A percentile compares a stretch with the other conserved stretches of the same genome.
These are phyloP conservation scores for Astrothelium subdiscretum DNA, from an alignment of 495 filamentous ascomycete species.

Conservation along the genomic window DNA sequence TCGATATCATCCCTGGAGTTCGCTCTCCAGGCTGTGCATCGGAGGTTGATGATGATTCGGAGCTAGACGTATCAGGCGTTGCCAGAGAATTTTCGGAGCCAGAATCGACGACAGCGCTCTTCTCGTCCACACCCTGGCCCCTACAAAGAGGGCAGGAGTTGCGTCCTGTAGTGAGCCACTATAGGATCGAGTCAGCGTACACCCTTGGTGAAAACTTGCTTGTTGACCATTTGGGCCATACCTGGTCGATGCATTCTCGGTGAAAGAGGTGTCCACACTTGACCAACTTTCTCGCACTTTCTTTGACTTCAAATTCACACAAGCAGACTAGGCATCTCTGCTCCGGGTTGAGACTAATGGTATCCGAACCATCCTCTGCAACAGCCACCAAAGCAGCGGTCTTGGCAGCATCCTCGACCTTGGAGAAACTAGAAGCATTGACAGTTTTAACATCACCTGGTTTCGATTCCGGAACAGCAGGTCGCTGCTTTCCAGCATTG, in stretches of 20 bases:
- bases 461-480: background rate
- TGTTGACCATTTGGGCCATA: constrained; percentile 25
- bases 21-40: background rate
- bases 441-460: background rate
- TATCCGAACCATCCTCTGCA: constrained; percentile 35
- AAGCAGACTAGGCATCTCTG: constrained; percentile 64
- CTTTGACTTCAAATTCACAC: constrained; percentile 55
- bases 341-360: constrained; percentile 40
- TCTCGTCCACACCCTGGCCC: constrained; percentile 58
- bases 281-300: constrained; percentile 49
- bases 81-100: background rate
- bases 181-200: constrained; percentile 6
- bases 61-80: background rate
- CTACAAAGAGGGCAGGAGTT: constrained; percentile 69
- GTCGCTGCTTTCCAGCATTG: background rate
- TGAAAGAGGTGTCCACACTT: constrained; percentile 66
- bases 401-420: constrained; percentile 36
- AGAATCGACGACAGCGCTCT: constrained; percentile 11
- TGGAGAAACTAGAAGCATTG: constrained; percentile 27
- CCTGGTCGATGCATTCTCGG: constrained; percentile 66
- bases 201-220: constrained; percentile 10
- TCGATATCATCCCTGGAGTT: background rate
- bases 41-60: background rate
- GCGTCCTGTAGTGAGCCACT: constrained; percentile 72
- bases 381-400: constrained; percentile 36